Percentiles rank a stretch among this genome's conserved stretches.
phyloP scores from a whole-genome alignment of 75 land plant species.

The Selaginella tamariscina region DNA sequence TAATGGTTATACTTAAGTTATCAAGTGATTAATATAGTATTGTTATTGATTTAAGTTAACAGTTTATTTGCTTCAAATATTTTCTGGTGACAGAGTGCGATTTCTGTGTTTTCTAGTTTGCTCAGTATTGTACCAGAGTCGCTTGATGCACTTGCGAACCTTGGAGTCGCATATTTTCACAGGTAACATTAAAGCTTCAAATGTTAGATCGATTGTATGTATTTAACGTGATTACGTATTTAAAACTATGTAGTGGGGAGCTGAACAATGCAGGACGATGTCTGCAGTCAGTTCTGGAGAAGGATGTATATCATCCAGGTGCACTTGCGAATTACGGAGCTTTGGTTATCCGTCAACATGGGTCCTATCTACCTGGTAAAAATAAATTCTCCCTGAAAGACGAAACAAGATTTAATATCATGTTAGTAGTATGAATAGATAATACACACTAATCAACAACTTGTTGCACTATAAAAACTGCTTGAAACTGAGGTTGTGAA shows the following conservation, averaged over 20 bases:
- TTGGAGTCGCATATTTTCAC: constrained; percentile 66
- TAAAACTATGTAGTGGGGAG: constrained; percentile 59
- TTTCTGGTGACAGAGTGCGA: constrained; percentile 44
- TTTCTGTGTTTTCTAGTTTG: constrained; percentile 46
- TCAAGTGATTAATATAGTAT: background rate
- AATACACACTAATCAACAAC: too few relatives aligned
- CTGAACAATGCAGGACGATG: constrained; percentile 48
- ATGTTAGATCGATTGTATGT: too few relatives aligned
- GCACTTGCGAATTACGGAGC: constrained; percentile 63
- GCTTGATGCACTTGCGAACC: constrained; percentile 72
- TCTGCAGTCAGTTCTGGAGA: constrained; percentile 49
- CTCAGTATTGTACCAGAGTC: constrained; percentile 41
- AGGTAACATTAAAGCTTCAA: too few relatives aligned
- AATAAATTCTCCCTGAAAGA: too few relatives aligned
- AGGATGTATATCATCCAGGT: constrained; percentile 67
- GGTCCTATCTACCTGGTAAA: constrained; percentile 62
- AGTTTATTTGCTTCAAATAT: background rate
- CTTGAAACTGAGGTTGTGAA: too few relatives aligned
- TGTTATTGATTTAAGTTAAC: background rate
- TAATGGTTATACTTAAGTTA: too few relatives aligned
- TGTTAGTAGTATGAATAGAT: too few relatives aligned
- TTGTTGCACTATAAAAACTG: too few relatives aligned
- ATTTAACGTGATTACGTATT: too few relatives aligned
- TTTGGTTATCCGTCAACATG: constrained; percentile 53
- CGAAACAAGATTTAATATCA: too few relatives aligned